These are phyloP conservation scores for Helianthus annuus DNA, from an alignment of 129 eudicot genomes.

Conservation along the genomic window HanXRQr2.0-SUNRISE NC_035448.2:111749417-111749916, in stretches of 20 bases:
- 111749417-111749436: constrained; percentile 48
- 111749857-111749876: too few relatives aligned
- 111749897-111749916: too few relatives aligned
- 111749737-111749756: too few relatives aligned
- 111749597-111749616: constrained; percentile 64
- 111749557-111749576: constrained; percentile 68
- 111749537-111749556: constrained; percentile 80
- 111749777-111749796: too few relatives aligned
- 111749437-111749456: constrained; percentile 91
- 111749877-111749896: too few relatives aligned
- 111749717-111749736: not conserved
- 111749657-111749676: constrained; percentile 1
- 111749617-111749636: constrained; percentile 81
- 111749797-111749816: too few relatives aligned
- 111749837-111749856: too few relatives aligned
- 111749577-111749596: constrained; percentile 76
- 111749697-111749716: not conserved
- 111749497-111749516: constrained; percentile 91
- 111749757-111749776: too few relatives aligned
- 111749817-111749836: too few relatives aligned
- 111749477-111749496: constrained; percentile 75
- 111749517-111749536: constrained; percentile 66
- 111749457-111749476: constrained; percentile 71
- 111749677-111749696: not conserved
- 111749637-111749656: constrained; percentile 17